Percentiles rank a stretch among this genome's conserved stretches.
phyloP scores from a whole-genome alignment of 306 rosid genomes.

The Citrullus mucosospermus region DNA sequence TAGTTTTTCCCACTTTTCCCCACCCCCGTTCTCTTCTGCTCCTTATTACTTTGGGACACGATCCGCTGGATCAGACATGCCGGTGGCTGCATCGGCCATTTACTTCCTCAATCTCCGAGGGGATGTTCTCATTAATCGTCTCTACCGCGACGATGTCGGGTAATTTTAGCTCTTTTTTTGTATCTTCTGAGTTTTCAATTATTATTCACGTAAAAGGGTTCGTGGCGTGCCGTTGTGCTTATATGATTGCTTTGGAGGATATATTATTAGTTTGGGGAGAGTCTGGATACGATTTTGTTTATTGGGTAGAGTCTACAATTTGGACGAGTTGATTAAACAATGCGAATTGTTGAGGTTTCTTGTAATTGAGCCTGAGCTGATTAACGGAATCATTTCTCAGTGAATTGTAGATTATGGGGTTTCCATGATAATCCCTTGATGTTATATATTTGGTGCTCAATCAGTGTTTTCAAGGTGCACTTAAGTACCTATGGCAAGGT shows the following conservation, averaged over 20 bases:
- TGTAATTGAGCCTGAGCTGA: neutral
- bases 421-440: neutral
- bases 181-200: neutral
- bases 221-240: neutral
- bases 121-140: constrained; percentile 93
- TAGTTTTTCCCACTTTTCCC: neutral
- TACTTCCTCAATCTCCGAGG: constrained; percentile 91
- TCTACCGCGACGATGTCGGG: constrained; percentile 97
- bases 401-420: neutral
- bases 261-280: neutral
- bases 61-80: constrained; percentile 65
- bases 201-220: neutral
- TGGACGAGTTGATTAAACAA: neutral
- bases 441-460: neutral
- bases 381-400: neutral
- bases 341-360: neutral
- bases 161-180: neutral
- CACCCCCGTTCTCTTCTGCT: neutral
- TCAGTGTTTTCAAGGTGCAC: neutral
- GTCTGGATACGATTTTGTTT: neutral
- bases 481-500: neutral
- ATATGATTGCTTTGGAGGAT: neutral
- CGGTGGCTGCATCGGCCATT: constrained; percentile 89
- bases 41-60: constrained; percentile 20
- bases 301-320: neutral